phyloP scores from a whole-genome alignment of 257 asterid species.

The Solanum gracilifrons region DNA sequence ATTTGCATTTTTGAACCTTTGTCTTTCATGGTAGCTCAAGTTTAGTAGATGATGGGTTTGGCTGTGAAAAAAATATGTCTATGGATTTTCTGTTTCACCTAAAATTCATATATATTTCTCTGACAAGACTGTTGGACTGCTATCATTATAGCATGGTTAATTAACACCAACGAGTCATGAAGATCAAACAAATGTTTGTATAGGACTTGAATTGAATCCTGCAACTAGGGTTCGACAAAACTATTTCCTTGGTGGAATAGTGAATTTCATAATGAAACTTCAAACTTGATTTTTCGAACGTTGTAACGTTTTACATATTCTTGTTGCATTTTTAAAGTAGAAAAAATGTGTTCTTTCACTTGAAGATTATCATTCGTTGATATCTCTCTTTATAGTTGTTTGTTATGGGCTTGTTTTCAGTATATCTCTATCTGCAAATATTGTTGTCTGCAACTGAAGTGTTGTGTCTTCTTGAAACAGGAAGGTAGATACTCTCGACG shows the following conservation, averaged over 20 bases:
- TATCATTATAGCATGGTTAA: background rate
- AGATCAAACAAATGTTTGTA: background rate
- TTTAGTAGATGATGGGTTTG: background rate
- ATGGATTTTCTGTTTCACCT: too few species aligned
- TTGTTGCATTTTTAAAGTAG: background rate
- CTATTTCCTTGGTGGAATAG: too few species aligned
- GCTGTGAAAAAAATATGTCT: too few species aligned
- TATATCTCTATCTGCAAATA: too few species aligned
- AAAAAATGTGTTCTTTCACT: background rate
- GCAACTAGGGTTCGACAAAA: background rate
- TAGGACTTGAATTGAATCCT: background rate
- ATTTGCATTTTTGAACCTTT: too few species aligned
- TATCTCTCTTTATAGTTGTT: background rate
- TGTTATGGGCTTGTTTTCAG: background rate
- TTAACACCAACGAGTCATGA: too few species aligned
- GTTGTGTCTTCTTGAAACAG: slow-evolving; percentile 2
- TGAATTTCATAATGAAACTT: background rate
- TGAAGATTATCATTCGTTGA: background rate
- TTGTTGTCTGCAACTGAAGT: background rate
- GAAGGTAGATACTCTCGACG: slow-evolving; percentile 28
- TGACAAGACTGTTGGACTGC: background rate
- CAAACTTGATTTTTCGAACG: background rate
- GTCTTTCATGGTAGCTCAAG: background rate
- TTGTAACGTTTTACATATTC: background rate
- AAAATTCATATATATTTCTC: too few species aligned